Conservation (phyloP, 176 grass and related monocot species). For the Areca catechu region DNA sequence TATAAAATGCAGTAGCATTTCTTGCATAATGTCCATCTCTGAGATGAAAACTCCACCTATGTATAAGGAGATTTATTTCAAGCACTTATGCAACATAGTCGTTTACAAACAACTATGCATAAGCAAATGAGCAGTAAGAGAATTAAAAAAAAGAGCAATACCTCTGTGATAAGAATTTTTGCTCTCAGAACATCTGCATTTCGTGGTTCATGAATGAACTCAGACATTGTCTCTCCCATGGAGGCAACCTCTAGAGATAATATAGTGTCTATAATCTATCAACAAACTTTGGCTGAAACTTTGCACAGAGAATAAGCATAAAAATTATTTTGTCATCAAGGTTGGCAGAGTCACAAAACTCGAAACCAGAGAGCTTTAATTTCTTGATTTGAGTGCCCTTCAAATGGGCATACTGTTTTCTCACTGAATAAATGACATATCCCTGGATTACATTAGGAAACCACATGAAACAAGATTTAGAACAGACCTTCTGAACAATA, state of each 20-base stretch:
- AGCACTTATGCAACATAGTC: background rate
- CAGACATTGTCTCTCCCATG: constrained; percentile 77
- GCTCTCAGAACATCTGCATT: constrained; percentile 94
- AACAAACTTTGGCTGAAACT: too few species aligned
- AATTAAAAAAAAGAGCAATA: constrained; percentile 23
- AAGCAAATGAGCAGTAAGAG: background rate
- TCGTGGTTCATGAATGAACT: constrained; percentile 89
- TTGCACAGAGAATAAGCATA: too few species aligned
- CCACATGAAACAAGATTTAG: background rate
- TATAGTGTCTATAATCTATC: constrained; percentile 68
- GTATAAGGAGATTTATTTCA: too few species aligned
- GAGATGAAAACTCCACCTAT: too few species aligned
- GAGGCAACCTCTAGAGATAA: constrained; percentile 86
- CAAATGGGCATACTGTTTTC: constrained; percentile 77
- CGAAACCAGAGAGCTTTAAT: constrained; percentile 60
- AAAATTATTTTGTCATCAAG: background rate
- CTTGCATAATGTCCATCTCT: too few species aligned
- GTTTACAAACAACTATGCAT: too few species aligned
- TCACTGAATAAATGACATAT: constrained; percentile 85
- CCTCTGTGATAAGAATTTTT: constrained; percentile 89
- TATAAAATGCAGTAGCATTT: too few species aligned
- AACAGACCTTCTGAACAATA: constrained; percentile 5
- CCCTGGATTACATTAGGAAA: constrained; percentile 31
- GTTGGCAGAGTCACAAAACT: constrained; percentile 37
- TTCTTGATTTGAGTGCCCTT: constrained; percentile 82